Evolutionary conservation across 2,329 filamentous ascomycete species (phyloP), one percentile per base, ranked within the genome.

Genomic region (Bimuria novae-zelandiae): DNA sequence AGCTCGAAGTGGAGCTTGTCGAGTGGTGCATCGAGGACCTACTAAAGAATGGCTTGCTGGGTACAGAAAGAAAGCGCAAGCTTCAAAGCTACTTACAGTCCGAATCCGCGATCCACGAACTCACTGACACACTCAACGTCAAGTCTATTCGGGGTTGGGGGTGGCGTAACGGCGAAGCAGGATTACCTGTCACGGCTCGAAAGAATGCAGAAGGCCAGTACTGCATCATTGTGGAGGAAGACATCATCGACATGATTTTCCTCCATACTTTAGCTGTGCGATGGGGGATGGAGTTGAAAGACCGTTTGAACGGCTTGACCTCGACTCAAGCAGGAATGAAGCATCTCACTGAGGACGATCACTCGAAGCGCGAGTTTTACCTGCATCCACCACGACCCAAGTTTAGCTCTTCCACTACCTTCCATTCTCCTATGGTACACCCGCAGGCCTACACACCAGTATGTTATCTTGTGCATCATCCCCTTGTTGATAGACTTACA

Each of bases 1-100:
- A 77, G 51, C 75, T 84, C 49, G 70, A 75, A 36, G 67, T 75
- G 3, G 56, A 72, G 0, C 64, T 70, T 7, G 70, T 86, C 5
- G 68, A 73, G 22, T 77, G 72, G 68, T 75, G 76, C 11, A 81
- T 84, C 48, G 68, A 73, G 11, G 78, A 81, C 2, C 68, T 85
- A 16, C 65, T 84, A 22, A 69, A 72, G 23, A 76, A 76, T 3
- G 79, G 80, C 35, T 62, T 82, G 1, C 68, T 85, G 19, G 77
- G 76, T 4, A 74, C 79, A 1, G 79, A 84, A 37, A 83, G 82
- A 60, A 66, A 56, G 44, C 53, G 49, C n/a, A 56, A 37, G 0
- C 62, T 72, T 14, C 59, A 65, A 30, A n/a, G 45, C 4, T 72
- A 70, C 42, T 45, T 66, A 1, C 59, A 70, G 21, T 65, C 62